Evolutionary conservation across 2,329 filamentous ascomycete species (phyloP).

Genomic region (Trichoderma hamatum): DNA sequence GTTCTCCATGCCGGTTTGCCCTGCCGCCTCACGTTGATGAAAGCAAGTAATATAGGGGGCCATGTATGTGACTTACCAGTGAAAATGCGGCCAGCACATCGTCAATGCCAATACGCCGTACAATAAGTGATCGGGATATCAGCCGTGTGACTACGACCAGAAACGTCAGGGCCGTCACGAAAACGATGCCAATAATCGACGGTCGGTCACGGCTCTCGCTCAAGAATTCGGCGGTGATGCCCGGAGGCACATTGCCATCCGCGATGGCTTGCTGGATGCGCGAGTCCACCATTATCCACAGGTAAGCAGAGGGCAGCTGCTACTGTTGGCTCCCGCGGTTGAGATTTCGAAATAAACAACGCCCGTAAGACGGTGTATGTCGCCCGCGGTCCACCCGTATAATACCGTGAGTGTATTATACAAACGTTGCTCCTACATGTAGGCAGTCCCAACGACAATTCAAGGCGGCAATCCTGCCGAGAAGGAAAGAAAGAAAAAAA

Average conservation of each 20-base stretch:
- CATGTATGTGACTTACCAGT: slow-evolving; percentile 36
- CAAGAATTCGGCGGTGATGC: slow-evolving; percentile 41
- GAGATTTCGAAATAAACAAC: neutral
- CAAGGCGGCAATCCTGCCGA: slow-evolving; percentile 6
- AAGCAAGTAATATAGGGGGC: neutral
- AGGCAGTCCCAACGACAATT: neutral
- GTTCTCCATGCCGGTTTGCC: neutral
- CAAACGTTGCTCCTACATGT: slow-evolving; percentile 5
- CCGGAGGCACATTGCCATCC: slow-evolving; percentile 42
- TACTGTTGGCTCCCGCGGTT: neutral
- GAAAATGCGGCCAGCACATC: slow-evolving; percentile 43
- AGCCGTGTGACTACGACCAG: slow-evolving; percentile 42
- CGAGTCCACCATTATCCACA: slow-evolving; percentile 33
- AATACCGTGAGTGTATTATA: neutral
- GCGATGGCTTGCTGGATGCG: slow-evolving; percentile 40
- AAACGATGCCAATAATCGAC: slow-evolving; percentile 45
- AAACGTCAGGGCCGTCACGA: slow-evolving; percentile 42
- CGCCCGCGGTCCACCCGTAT: slow-evolving; percentile 7
- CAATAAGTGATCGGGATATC: slow-evolving; percentile 41
- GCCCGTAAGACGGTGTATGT: slow-evolving; percentile 3
- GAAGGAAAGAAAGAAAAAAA: slow-evolving; percentile 1
- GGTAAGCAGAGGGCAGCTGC: neutral
- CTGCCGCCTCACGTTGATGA: too few relatives aligned
- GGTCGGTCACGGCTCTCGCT: slow-evolving; percentile 42
- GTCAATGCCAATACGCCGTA: slow-evolving; percentile 44